These are phyloP conservation scores for Cercophora newfieldiana DNA, from an alignment of 495 filamentous ascomycete species.

Conservation along the genomic window DNA sequence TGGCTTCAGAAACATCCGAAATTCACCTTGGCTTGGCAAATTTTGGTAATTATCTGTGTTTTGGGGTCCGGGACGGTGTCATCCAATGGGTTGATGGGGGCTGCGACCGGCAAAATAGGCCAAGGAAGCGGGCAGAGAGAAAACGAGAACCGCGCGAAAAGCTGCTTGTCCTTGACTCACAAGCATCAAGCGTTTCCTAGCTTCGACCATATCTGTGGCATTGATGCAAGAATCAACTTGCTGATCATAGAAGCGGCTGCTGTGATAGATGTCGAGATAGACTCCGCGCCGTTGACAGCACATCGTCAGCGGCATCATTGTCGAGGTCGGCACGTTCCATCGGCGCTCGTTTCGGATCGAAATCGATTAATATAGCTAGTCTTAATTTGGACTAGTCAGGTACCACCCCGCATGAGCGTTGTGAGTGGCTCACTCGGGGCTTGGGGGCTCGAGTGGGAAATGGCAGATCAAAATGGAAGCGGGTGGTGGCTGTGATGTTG, in stretches of 20 bases:
- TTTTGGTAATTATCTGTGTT: background rate
- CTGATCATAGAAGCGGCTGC: background rate
- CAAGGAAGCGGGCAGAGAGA: background rate
- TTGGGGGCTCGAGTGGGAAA: background rate
- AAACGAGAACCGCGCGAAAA: background rate
- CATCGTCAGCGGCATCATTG: background rate
- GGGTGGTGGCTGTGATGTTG: background rate
- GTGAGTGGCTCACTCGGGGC: background rate
- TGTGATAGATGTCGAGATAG: background rate
- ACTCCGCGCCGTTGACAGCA: background rate
- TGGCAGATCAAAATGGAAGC: background rate
- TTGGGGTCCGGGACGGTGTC: background rate
- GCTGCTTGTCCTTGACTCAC: background rate
- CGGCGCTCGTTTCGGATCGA: background rate
- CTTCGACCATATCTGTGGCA: background rate
- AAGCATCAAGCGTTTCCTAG: background rate
- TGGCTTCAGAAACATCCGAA: background rate
- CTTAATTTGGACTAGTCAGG: conserved; percentile 9
- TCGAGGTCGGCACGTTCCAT: background rate
- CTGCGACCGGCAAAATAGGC: background rate
- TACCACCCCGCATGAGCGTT: background rate
- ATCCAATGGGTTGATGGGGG: background rate
- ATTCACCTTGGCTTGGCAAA: background rate
- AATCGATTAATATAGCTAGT: background rate
- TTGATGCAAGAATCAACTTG: background rate